Evolutionary conservation across 2,329 filamentous ascomycete species (phyloP).

Genomic region (Ambrosiella xylebori): DNA sequence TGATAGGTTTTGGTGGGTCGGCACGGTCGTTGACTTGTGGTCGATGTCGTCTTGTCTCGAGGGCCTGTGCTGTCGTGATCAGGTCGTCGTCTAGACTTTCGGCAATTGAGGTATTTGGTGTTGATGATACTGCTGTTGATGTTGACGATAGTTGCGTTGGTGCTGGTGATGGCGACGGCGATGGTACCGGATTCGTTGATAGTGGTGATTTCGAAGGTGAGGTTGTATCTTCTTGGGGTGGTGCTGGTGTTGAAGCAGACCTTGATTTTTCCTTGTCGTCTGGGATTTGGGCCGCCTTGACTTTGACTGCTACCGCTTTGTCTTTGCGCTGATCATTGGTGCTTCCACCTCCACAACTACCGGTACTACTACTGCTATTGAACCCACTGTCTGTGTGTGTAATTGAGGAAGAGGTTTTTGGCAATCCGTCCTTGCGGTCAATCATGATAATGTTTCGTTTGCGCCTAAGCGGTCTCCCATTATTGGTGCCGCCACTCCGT

Average conservation of each 20-base stretch:
- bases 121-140: background rate
- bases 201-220: background rate
- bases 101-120: background rate
- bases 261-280: constrained; percentile 1
- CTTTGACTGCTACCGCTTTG: background rate
- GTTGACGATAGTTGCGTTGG: background rate
- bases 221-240: background rate
- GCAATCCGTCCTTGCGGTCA: constrained; percentile 1
- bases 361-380: constrained; percentile 1
- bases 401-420: background rate
- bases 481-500: background rate
- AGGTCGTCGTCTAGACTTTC: background rate
- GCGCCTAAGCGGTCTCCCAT: background rate
- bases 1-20: constrained; percentile 1
- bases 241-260: background rate
- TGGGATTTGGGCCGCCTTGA: constrained; percentile 4
- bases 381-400: background rate
- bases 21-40: constrained; percentile 2
- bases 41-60: background rate
- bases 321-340: constrained; percentile 1
- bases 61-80: constrained; percentile 1
- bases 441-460: background rate
- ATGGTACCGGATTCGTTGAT: background rate
- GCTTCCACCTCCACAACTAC: constrained; percentile 1
- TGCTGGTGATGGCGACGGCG: background rate